Percentiles rank a stretch among this genome's conserved stretches.
These are phyloP conservation scores for Glycine soja DNA, from an alignment of 306 rosid genomes.

Conservation along the genomic window DNA sequence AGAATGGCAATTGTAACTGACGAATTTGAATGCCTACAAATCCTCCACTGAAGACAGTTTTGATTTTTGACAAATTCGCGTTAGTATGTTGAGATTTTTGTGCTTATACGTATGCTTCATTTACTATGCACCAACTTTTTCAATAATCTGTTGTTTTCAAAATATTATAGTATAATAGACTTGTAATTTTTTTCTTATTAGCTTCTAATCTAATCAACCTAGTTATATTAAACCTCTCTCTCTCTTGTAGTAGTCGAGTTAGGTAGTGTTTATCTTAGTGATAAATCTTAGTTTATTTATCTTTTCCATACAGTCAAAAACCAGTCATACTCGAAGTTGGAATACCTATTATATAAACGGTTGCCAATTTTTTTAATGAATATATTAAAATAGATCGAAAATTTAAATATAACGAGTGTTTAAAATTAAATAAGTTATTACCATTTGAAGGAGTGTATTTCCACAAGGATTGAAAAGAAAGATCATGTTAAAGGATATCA, in stretches of 20 bases:
- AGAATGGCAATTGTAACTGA: not conserved
- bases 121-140: constrained; percentile 3
- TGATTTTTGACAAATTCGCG: not conserved
- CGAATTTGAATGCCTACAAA: not conserved
- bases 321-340: too few species aligned
- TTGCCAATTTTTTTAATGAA: too few species aligned
- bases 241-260: not conserved
- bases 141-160: not conserved
- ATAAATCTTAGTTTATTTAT: not conserved
- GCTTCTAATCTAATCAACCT: not conserved
- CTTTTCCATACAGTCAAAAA: too few species aligned
- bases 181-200: not conserved
- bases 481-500: too few species aligned
- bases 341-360: too few species aligned
- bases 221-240: not conserved
- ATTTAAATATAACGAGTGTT: too few species aligned
- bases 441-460: too few species aligned
- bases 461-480: too few species aligned
- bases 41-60: not conserved
- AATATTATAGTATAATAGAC: not conserved
- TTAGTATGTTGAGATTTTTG: not conserved
- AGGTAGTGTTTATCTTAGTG: not conserved
- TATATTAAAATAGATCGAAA: too few species aligned
- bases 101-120: not conserved
- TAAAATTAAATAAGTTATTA: too few species aligned